Base-by-base conservation (phyloP, 2,329 filamentous ascomycete species). In the Aspergillus arachidicola region DNA sequence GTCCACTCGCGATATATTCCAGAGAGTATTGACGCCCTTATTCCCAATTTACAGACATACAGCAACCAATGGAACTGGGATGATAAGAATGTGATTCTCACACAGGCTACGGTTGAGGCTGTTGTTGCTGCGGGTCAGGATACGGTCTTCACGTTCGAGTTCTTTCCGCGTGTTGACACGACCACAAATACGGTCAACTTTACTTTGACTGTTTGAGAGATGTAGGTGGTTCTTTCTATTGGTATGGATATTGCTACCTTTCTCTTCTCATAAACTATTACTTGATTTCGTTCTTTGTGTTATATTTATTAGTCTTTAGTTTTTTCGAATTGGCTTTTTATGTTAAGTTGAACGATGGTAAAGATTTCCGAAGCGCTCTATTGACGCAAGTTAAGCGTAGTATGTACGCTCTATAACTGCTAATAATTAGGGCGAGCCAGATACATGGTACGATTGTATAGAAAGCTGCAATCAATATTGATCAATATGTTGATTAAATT, bases 131-230 rank as follows among this genome's bases (percentile, higher is more conserved):
- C 79, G 1, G 81, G 80, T 0, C 73, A 81, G 69, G 73, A 75
- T 5, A 81, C 82, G 0, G 80, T 77, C 0, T 84, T 87, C 60
- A 84, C 79, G 0, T 81, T 86, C 64, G 86, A 87, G 73, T 86
- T 86, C 66, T 87, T 80, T 68, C 85, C 85, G 0, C 75, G 85
- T 16, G 81, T 82, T 38, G 66, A 66, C 56, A 66, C 66, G 12
- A 71, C 73, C 6, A 81, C 79, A 30, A 87, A 87, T 72, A 73
- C 72, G 0, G 77, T 81, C 7, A 82, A 84, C 58, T 85, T 83
- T 61, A 85, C 79, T 3, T 71, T 85, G 60, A 81, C 73, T 14
- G 77, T 82, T 16, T 80, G 53, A 64, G 19, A 11, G 5, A 9
- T 28, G 45, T 7, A 26, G 12, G 23, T n/a, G 2, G 3, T 14